Evolutionary conservation across 371 early-diverging fungal species (phyloP).

Genomic region (Zopfochytrium polystomum): DNA sequence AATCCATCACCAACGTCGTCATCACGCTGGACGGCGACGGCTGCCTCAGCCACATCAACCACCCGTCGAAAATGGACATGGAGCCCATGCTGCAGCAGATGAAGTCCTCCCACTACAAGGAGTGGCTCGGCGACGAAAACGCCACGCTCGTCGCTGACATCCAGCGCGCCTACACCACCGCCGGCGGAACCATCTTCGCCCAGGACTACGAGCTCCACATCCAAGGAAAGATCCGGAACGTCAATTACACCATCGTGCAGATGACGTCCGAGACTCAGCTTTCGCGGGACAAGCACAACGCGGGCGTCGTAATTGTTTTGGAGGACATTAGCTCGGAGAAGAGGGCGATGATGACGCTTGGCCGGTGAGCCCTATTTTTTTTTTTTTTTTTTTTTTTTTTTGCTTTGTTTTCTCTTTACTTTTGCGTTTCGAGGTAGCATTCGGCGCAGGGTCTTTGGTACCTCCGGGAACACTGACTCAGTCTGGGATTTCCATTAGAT

Average conservation of each 20-base stretch:
- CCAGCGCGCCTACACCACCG: conserved; percentile 6
- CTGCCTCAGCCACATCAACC: conserved; percentile 32
- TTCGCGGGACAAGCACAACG: background rate
- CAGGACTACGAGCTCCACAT: conserved; percentile 32
- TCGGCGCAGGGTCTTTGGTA: too few relatives aligned
- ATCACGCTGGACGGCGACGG: conserved; percentile 38
- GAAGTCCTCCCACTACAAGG: conserved; percentile 20
- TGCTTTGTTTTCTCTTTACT: background rate
- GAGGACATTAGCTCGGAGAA: conserved; percentile 50
- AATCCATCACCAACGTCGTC: conserved; percentile 47
- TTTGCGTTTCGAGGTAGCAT: background rate
- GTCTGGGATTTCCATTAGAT: conserved; percentile 29
- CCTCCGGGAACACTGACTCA: conserved; percentile 10
- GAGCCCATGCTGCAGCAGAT: conserved; percentile 7
- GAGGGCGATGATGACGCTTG: conserved; percentile 44
- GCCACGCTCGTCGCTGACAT: conserved; percentile 27
- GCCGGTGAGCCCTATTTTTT: conserved; percentile 25
- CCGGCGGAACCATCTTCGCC: conserved; percentile 13
- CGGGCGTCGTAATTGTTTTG: conserved; percentile 39
- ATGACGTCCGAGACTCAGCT: conserved; percentile 10
- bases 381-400: too few relatives aligned
- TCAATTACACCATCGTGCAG: conserved; percentile 37
- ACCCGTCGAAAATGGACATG: conserved; percentile 30
- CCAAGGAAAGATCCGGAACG: conserved; percentile 22
- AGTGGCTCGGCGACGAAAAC: conserved; percentile 31